Base-by-base conservation (phyloP, 768 basidiomycete species). In the Kwoniella sp. region DNA sequence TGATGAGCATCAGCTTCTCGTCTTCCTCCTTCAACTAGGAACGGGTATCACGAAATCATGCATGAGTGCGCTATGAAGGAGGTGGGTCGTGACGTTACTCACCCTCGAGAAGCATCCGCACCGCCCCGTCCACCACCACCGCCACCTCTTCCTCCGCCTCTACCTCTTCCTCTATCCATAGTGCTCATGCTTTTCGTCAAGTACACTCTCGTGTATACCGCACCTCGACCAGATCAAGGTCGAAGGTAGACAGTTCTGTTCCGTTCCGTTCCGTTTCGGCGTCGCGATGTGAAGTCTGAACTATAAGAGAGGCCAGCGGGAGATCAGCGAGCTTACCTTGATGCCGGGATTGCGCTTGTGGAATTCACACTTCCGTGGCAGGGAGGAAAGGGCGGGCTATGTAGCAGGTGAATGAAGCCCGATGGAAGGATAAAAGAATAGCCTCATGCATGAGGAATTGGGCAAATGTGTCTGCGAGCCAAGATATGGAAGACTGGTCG, bases 51-150 rank as follows among this genome's bases (percentile, higher is more conserved):
- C n/a, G n/a, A n/a, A n/a, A n/a, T n/a, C n/a, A n/a, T n/a, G n/a
- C n/a, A n/a, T n/a, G n/a, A n/a, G n/a, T 36, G 5, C 21, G 24
- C 53, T 36, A 6, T 21, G 5, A 48, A 8, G 48, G 22, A 21
- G 51, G 22, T n/a, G 22, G 15, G 17, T 1, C 17, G 10, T 27
- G 22, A 15, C 33, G 19, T 2, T 36, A 25, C 60, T 61, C 26
- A 61, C 60, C 60, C 52, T 54, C 60, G 44, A 29, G 22, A 33
- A 13, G 27, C 40, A 12, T 54, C 55, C 13, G 30, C 52, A 55
- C 67, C 58, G 40, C 56, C 62, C 36, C 50, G 48, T 37, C 55
- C 30, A 17, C 48, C 55, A 49, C 65, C 67, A 27, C 55, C 30
- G 9, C 48, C 55, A 49, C 65, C 67, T 60, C 62, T 48, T 9